Base-by-base conservation (phyloP, 176 grass and related monocot genomes). In the Poa annua region DNA sequence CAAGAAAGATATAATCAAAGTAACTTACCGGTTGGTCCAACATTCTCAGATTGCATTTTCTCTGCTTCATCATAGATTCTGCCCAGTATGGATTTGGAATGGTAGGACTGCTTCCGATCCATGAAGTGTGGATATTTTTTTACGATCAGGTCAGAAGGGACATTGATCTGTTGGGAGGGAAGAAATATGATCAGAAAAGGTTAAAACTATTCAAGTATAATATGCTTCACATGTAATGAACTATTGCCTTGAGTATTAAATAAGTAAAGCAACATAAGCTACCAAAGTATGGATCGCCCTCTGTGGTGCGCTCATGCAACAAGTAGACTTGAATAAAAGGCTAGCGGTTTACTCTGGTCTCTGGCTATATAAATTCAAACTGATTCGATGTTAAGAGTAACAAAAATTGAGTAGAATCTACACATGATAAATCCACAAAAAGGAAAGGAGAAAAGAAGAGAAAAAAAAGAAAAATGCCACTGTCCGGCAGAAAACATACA, bases 51-150 rank as follows among this genome's bases (percentile, higher is more conserved):
- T 74, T 82, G 81, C 12, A 60, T 71, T 57, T 72, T 84, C 29
- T 85, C 85, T 39, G 77, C 94, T 75, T 79, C 80, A 76, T 97
- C 87, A 74, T 86, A 92, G 10, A 97, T 80, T 64, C 68, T 65
- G 11, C 89, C 94, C 14, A 93, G 76, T 45, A 97, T 87, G 17
- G 91, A 93, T 35, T 49, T 79, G 4, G 91, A 97, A 44, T 69
- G 63, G 70, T 91, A 93, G 16, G 20, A 12, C 32, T 44, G 41
- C 17, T 76, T 47, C 39, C 74, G 55, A 22, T 62, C 89, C 94
- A 97, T 88, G 79, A 86, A 97, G 86, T 93, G 88, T 3, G 94
- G 94, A 85, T 93, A 97, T 33, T 47, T 26, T 45, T 85, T 79
- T 21, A 76, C 66, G 59, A 48, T 86, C 47, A 93, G 59, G 8